Conservation (phyloP, 2,329 filamentous ascomycete genomes). For the Thielaviopsis populi region DNA sequence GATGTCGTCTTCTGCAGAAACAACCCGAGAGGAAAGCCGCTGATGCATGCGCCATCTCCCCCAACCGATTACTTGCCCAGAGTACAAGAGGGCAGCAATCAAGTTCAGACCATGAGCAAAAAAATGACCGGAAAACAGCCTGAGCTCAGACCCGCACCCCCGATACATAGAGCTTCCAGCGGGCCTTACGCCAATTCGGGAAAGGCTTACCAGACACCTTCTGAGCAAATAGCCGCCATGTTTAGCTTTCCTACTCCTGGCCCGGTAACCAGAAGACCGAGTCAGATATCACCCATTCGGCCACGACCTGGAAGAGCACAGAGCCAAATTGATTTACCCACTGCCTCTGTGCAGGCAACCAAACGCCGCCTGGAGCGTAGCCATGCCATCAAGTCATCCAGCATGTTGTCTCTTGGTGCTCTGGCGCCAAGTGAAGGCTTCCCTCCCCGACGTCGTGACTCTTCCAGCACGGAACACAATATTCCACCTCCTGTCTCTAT, state of each 20-base stretch:
- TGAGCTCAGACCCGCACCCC: conserved; percentile 17
- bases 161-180: conserved; percentile 3
- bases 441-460: conserved; percentile 13
- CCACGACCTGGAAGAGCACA: conserved; percentile 8
- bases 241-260: neutral
- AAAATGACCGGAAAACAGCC: conserved; percentile 38
- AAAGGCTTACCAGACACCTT: neutral
- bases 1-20: neutral
- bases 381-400: conserved; percentile 5
- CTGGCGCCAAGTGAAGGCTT: conserved; percentile 4
- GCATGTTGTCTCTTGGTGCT: neutral
- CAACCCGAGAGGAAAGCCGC: neutral
- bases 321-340: conserved; percentile 13
- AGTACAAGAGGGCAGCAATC: neutral
- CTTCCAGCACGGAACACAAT: conserved; percentile 3
- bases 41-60: neutral
- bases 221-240: neutral
- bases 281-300: conserved; percentile 4
- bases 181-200: neutral
- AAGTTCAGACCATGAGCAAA: conserved; percentile 23
- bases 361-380: conserved; percentile 8
- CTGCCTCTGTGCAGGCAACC: conserved; percentile 11
- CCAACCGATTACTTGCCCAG: neutral
- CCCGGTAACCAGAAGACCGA: neutral
- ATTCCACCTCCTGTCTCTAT: neutral